These are phyloP conservation scores for Gentiana dahurica DNA, from an alignment of 257 asterid species.

Conservation along the genomic window DNA sequence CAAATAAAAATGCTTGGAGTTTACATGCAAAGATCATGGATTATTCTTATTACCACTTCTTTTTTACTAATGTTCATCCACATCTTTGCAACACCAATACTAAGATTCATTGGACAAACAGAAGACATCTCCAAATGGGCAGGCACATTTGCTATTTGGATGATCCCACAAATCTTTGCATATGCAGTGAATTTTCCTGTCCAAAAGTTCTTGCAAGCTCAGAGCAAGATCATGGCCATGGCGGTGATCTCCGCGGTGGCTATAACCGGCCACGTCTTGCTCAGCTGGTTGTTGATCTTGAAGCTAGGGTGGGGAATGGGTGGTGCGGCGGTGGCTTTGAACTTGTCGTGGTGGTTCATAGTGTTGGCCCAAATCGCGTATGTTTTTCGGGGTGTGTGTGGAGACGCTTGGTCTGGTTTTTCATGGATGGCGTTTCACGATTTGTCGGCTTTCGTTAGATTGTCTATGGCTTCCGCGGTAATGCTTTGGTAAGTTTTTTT, in stretches of 20 bases:
- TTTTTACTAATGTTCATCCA: conserved; percentile 23
- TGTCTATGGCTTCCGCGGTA: conserved; percentile 50
- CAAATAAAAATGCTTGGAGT: conserved; percentile 42
- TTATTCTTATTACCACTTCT: conserved; percentile 27
- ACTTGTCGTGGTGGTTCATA: conserved; percentile 51
- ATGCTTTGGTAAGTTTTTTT: conserved; percentile 42
- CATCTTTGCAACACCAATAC: conserved; percentile 28
- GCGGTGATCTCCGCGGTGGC: conserved; percentile 32
- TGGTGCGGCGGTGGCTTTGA: conserved; percentile 37
- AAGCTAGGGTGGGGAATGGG: conserved; percentile 48
- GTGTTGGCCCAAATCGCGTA: conserved; percentile 39
- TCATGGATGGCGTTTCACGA: conserved; percentile 31
- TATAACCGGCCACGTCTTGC: conserved; percentile 20
- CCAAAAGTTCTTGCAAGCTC: conserved; percentile 54
- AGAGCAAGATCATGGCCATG: conserved; percentile 44
- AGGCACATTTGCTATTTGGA: conserved; percentile 39
- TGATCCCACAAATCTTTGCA: conserved; percentile 59
- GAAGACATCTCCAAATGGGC: conserved; percentile 28
- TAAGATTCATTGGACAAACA: conserved; percentile 35
- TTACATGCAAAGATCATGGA: conserved; percentile 51
- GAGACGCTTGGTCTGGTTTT: conserved; percentile 50
- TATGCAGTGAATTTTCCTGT: conserved; percentile 47
- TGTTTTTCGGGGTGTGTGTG: conserved; percentile 39
- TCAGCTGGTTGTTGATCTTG: conserved; percentile 54
- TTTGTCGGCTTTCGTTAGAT: conserved; percentile 36